Evolutionary conservation across 148 eudicot species (phyloP).

Genomic region (Rhododendron griersonianum): DNA sequence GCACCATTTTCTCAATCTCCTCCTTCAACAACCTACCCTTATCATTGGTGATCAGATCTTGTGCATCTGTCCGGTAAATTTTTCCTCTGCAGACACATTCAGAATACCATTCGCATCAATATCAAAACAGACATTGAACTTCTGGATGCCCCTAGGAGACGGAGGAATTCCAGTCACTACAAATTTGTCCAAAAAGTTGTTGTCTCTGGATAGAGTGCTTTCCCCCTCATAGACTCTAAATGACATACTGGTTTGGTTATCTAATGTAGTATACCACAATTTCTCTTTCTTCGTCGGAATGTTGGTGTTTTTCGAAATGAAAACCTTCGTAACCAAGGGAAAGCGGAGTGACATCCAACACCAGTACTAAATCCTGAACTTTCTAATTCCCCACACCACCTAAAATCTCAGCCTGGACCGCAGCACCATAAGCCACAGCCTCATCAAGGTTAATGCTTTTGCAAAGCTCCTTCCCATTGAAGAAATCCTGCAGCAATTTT

Average conservation of each 20-base stretch:
- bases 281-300: background rate
- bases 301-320: background rate
- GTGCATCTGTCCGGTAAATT: background rate
- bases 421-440: background rate
- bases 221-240: background rate
- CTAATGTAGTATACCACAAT: fast-evolving
- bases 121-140: too few species aligned
- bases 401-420: background rate
- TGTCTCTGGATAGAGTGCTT: background rate
- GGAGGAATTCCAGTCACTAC: too few species aligned
- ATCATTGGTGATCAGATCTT: background rate
- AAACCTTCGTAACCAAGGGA: background rate
- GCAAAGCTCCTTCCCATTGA: background rate
- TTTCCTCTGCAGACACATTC: background rate
- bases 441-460: background rate
- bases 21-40: background rate
- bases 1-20: too few species aligned
- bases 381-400: background rate
- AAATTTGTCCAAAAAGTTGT: background rate
- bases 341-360: background rate
- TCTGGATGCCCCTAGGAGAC: too few species aligned
- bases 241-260: background rate
- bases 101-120: background rate
- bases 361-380: background rate
- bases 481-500: background rate